These are phyloP conservation scores for Blastobotrys peoriensis DNA, from an alignment of 805 yeast species.

Conservation along the genomic window DNA sequence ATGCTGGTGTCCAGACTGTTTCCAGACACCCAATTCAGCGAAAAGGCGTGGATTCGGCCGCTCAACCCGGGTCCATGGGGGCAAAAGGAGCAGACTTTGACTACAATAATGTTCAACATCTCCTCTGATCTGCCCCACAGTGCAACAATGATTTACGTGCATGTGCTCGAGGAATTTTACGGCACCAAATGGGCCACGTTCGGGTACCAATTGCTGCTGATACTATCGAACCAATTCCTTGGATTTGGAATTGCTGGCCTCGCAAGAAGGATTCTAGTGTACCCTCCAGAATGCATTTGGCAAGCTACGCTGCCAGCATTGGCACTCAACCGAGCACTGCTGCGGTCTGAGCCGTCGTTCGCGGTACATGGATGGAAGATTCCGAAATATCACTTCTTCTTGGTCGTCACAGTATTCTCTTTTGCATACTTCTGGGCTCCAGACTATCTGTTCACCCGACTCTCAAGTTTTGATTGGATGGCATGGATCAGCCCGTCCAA, in stretches of 20 bases:
- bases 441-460: conserved; percentile 50
- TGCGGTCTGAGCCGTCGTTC: conserved; percentile 26
- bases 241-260: conserved; percentile 67
- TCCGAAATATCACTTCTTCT: conserved; percentile 46
- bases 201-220: conserved; percentile 48
- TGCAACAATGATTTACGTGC: conserved; percentile 15
- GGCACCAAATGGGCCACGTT: conserved; percentile 10
- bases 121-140: conserved; percentile 8
- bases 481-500: conserved; percentile 55
- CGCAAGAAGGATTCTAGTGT: conserved; percentile 51
- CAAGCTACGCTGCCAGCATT: conserved; percentile 45
- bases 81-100: conserved; percentile 60
- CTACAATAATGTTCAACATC: conserved; percentile 35
- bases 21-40: conserved; percentile 30
- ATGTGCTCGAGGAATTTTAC: conserved; percentile 14
- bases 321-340: conserved; percentile 42
- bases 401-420: conserved; percentile 31
- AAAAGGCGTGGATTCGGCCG: conserved; percentile 33
- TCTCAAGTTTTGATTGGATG: conserved; percentile 53
- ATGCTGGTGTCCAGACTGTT: conserved; percentile 10
- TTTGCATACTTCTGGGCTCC: conserved; percentile 54
- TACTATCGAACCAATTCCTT: conserved; percentile 51
- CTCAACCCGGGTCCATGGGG: conserved; percentile 61
- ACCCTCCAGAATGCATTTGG: conserved; percentile 50
- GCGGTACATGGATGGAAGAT: conserved; percentile 55